Evolutionary conservation across 768 basidiomycete species (phyloP).

Genomic region (Podaxis sp.): DNA sequence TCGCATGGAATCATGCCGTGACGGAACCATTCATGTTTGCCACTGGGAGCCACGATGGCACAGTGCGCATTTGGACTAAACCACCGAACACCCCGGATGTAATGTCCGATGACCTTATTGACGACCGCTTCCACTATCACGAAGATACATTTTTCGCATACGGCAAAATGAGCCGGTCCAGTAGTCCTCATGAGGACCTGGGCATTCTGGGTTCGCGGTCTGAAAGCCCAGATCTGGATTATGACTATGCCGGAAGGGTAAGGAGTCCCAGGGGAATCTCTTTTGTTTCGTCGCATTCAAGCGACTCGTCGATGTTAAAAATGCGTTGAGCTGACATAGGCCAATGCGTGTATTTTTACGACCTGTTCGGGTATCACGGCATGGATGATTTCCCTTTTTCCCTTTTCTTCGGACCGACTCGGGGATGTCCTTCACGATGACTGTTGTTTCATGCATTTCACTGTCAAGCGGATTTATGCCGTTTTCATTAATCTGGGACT

Average conservation of each 20-base stretch:
- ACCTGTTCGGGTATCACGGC: neutral
- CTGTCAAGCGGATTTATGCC: neutral
- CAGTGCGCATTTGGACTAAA: slow-evolving; percentile 71
- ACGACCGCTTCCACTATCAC: neutral
- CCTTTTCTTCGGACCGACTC: neutral
- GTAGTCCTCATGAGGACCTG: slow-evolving; percentile 5
- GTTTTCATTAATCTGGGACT: neutral
- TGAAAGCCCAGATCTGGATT: neutral
- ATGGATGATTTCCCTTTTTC: neutral
- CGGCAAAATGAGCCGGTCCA: slow-evolving; percentile 6
- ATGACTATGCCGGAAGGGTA: neutral
- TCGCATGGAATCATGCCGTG: slow-evolving; percentile 75
- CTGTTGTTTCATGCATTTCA: neutral
- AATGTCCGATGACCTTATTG: neutral
- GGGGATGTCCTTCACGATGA: neutral
- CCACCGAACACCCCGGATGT: slow-evolving; percentile 12
- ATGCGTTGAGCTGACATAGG: neutral
- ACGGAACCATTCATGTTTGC: slow-evolving; percentile 73
- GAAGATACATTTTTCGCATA: slow-evolving; percentile 4
- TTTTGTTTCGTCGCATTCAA: slow-evolving; percentile 1
- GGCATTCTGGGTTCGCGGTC: neutral
- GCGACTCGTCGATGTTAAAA: slow-evolving; percentile 7
- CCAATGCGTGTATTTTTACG: neutral
- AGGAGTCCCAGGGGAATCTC: neutral
- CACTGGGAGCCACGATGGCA: slow-evolving; percentile 77